Percentiles rank a stretch among this genome's conserved stretches.
Conservation (phyloP, 2,329 filamentous ascomycete species). For the Cryphonectria radicalis region DNA sequence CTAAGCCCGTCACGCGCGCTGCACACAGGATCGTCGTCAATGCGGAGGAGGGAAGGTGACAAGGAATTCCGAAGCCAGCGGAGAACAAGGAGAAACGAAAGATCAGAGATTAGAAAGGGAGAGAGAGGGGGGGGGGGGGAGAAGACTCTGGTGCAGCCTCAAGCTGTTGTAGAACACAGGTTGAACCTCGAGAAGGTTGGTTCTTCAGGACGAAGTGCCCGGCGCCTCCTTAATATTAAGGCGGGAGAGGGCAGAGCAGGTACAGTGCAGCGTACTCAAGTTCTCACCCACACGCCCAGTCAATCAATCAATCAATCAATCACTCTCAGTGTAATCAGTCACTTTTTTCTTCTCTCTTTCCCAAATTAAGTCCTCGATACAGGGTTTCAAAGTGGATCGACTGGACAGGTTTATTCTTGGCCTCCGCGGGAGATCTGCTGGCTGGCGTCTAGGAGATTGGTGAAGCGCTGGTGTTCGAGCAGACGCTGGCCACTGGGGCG, state of each 20-base stretch:
- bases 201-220: neutral
- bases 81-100: slow-evolving; percentile 10
- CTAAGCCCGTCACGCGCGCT: slow-evolving; percentile 1
- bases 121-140: neutral
- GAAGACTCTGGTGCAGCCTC: slow-evolving; percentile 15
- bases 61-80: slow-evolving; percentile 27
- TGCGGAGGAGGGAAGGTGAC: slow-evolving; percentile 18
- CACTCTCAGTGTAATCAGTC: neutral
- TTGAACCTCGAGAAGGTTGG: neutral
- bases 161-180: slow-evolving; percentile 22
- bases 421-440: slow-evolving; percentile 10
- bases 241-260: neutral
- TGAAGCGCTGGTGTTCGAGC: slow-evolving; percentile 28
- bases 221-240: slow-evolving; percentile 3
- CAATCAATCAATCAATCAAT: neutral
- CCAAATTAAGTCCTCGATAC: slow-evolving; percentile 10
- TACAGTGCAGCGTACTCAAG: neutral
- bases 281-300: neutral
- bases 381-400: slow-evolving; percentile 19
- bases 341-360: no score
- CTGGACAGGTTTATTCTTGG: slow-evolving; percentile 23
- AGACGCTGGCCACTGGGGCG: slow-evolving; percentile 25
- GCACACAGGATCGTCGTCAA: slow-evolving; percentile 16
- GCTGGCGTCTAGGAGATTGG: slow-evolving; percentile 30
- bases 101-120: neutral